phyloP scores from a whole-genome alignment of 441 rosid species.

The Syzygium syzygioides region DNA sequence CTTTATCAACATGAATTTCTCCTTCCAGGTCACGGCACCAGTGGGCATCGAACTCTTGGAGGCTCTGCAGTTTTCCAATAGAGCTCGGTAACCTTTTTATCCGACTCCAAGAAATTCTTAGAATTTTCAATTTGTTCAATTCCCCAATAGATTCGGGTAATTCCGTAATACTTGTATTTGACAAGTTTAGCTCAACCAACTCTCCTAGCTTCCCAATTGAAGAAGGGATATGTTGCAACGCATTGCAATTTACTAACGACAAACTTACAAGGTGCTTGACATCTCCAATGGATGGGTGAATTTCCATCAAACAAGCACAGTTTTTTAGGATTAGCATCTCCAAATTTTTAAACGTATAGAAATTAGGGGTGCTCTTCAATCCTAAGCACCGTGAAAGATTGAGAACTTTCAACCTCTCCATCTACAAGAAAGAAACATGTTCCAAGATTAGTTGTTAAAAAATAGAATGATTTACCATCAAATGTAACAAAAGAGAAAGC shows the following conservation, averaged over 20 bases:
- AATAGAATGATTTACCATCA: too few species aligned
- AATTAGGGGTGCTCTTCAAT: neutral
- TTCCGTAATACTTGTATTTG: fast-evolving
- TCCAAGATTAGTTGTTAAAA: neutral
- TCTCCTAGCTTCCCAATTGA: neutral
- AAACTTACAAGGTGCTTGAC: neutral
- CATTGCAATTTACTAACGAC: too few species aligned
- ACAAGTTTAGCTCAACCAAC: neutral
- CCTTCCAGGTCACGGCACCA: fast-evolving
- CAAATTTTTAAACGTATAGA: neutral
- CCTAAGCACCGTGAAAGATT: fast-evolving
- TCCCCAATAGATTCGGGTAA: too few species aligned
- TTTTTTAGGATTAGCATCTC: fast-evolving
- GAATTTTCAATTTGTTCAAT: too few species aligned
- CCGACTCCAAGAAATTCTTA: fast-evolving
- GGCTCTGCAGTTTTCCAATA: neutral
- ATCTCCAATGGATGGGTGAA: neutral
- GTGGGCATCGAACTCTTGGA: fast-evolving
- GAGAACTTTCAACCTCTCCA: neutral
- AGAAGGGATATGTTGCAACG: neutral
- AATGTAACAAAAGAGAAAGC: neutral
- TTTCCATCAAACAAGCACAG: neutral
- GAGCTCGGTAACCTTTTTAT: neutral
- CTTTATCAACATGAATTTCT: fast-evolving
- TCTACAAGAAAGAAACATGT: neutral